A percentile compares a stretch with the other conserved stretches of the same genome.
Conservation (phyloP, 352 stramenopile genomes). For the Thalassiosira hispida region DNA sequence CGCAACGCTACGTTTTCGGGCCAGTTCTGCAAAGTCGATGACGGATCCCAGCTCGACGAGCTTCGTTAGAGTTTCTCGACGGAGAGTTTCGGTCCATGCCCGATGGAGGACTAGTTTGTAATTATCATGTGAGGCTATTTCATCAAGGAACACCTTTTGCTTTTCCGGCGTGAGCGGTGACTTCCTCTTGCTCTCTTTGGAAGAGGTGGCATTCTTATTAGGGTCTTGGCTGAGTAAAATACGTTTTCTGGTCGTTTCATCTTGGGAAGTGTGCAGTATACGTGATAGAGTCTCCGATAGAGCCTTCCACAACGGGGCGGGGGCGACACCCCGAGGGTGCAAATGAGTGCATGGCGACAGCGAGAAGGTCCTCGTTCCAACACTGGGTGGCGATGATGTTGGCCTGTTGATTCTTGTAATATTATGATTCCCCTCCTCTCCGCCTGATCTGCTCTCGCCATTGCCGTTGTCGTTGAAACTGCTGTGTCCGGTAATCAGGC, state of each 20-base stretch:
- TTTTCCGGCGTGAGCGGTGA: background rate
- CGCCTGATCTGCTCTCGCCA: background rate
- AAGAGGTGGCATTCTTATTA: background rate
- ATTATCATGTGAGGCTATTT: conserved; percentile 37
- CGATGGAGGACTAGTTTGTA: conserved; percentile 39
- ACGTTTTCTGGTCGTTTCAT: background rate
- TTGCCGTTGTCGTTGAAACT: background rate
- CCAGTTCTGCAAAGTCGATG: conserved; percentile 52
- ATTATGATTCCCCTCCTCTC: conserved; percentile 1
- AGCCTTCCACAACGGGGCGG: background rate
- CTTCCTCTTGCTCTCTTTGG: conserved; percentile 1
- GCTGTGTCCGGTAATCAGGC: conserved; percentile 26
- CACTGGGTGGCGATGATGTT: background rate
- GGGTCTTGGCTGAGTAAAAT: background rate
- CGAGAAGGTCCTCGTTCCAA: conserved; percentile 17
- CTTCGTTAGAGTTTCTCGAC: conserved; percentile 32
- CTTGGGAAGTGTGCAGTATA: conserved; percentile 1
- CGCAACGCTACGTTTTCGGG: conserved; percentile 39
- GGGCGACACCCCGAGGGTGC: conserved; percentile 31
- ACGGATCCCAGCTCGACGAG: conserved; percentile 41
- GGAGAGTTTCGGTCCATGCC: conserved; percentile 23
- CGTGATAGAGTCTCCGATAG: conserved; percentile 10
- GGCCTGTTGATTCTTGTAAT: background rate
- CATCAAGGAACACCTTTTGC: conserved; percentile 9
- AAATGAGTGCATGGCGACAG: conserved; percentile 50